Base-by-base conservation (phyloP, 805 yeast genomes). In the Wickerhamomyces sydowiorum region DNA sequence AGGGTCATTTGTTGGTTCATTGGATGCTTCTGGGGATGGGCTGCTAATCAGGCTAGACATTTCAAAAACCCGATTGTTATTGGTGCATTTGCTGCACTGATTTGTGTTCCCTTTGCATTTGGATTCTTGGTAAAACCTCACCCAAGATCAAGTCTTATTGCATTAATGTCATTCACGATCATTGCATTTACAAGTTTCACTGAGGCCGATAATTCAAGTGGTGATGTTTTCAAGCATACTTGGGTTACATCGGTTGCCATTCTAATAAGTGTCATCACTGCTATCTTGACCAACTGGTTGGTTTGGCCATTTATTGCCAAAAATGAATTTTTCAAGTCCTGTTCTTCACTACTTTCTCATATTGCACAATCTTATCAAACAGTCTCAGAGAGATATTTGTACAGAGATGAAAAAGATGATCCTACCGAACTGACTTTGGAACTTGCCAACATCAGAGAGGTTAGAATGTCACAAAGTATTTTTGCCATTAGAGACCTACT, bases 21-120 rank as follows among this genome's bases (percentile, higher is more conserved):
- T n/a, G 75, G 75, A 3, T 59, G 66, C 10, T 65, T 72, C 44
- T 70, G 74, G 70, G 78, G 72, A 1, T 73, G 76, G 64, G 66
- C 72, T 13, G 69, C 73, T 1, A 59, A 57, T 42, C 64, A 67
- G 23, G 57, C 76, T 1, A 49, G 59, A 18, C 64, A 64, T 39
- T 67, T 61, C 38, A 56, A 66, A 22, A 57, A 55, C 39, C 64
- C 67, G 1, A 64, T 62, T 43, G 72, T 73, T 5, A 50, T 72
- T 34, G 66, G 67, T 10, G 62, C 64, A 2, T 67, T 72, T 50
- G 64, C 69, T 4, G 66, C 59, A 0, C 14, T 72, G 9, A 51
- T 70, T n/a, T 58, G 58, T 32, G 10, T 61, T 1, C 57, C 66
- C 1, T 54, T 61, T 14, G 46, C 69, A 1, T 57, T 61, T 42